Evolutionary conservation across 2,329 filamentous ascomycete species (phyloP), one percentile per base, ranked within the genome.

Genomic region (Lojkania enalia): DNA sequence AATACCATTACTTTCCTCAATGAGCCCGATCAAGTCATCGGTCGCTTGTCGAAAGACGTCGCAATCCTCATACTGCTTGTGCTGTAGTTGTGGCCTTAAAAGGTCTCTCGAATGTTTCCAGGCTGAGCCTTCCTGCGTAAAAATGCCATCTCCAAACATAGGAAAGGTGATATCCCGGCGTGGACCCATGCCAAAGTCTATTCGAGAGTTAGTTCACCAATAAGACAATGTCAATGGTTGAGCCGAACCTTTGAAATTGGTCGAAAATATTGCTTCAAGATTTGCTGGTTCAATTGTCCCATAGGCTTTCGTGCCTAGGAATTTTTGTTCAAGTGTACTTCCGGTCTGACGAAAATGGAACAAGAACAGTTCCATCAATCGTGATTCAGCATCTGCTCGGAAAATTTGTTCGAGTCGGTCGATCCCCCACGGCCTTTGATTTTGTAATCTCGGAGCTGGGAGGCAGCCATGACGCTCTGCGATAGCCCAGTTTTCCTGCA

Each of bases 31-130:
- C 20, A 88, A 66, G 21, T 77, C 71, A 13, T 72, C 63, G 4
- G 84, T 71, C 64, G 85, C 80, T 2, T 57, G 63, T 52, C 84
- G 80, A 44, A 85, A 83, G 2, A 78, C 79, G 5, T 69, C 64
- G 2, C 80, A 61, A 51, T 79, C 72, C 15, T 70, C 70, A 12
- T 80, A 71, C 49, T 78, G 76, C n/a, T 69, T 67, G 11, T 73
- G 66, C 1, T 64, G 66, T 46, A 80, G 77, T 27, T 52, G 74
- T 2, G 77, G 76, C 21, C 76, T 65, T 6, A 84, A 68, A 60
- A 75, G 66, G 12, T 71, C 67, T 9, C 72, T 45, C 2, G 58
- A 65, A 35, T 56, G 51, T 30, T 57, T 50, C 60, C 61, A 63
- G 2, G 35, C 40, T 5, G 51, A 48, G 14, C 71, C 73, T 44